phyloP scores from a whole-genome alignment of 306 rosid genomes.

The Trifolium pratense region DNA sequence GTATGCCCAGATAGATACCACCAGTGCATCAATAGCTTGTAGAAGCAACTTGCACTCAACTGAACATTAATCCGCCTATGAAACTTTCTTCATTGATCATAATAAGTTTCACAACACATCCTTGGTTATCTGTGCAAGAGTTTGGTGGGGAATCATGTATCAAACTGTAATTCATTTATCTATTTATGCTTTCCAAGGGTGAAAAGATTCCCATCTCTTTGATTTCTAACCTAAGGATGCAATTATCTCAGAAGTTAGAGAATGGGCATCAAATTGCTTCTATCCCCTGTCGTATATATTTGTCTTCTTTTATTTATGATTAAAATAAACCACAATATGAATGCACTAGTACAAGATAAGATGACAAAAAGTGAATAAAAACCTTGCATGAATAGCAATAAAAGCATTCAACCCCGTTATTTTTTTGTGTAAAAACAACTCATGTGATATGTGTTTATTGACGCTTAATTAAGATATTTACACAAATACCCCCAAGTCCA shows the following conservation, averaged over 20 bases:
- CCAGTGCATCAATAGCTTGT: constrained; percentile 30
- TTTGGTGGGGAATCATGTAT: constrained; percentile 26
- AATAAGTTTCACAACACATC: constrained; percentile 36
- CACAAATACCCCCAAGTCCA: neutral
- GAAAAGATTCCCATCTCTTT: constrained; percentile 34
- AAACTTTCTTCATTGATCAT: constrained; percentile 21
- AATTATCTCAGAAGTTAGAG: constrained; percentile 12
- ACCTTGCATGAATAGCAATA: constrained; percentile 13
- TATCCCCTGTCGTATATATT: neutral
- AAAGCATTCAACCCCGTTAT: constrained; percentile 3
- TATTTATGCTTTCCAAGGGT: constrained; percentile 28
- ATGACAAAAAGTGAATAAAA: constrained; percentile 24
- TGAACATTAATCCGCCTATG: constrained; percentile 29
- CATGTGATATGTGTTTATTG: neutral
- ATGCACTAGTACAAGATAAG: constrained; percentile 26
- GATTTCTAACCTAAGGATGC: constrained; percentile 23
- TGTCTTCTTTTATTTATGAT: constrained; percentile 21
- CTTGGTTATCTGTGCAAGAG: constrained; percentile 31
- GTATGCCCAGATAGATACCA: constrained; percentile 38
- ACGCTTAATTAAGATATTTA: neutral
- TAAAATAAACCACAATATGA: constrained; percentile 17
- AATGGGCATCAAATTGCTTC: constrained; percentile 10
- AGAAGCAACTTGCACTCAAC: constrained; percentile 37
- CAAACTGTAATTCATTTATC: constrained; percentile 20
- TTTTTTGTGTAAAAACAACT: neutral